These are phyloP conservation scores for Plasmodium ovale DNA, from an alignment of 169 alveolate species.

Conservation along the genomic window DNA sequence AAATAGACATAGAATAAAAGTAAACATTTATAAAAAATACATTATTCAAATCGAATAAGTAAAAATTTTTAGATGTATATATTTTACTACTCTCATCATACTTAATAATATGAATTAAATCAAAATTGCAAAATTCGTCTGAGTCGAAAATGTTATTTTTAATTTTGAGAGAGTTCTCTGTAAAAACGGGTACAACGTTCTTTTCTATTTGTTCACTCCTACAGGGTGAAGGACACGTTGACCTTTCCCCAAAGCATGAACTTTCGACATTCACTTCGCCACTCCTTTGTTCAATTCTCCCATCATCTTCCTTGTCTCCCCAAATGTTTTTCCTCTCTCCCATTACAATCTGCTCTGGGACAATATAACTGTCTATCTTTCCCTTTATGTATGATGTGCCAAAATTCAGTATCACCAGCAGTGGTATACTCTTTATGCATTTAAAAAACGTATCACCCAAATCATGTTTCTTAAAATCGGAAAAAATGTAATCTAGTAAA, in stretches of 20 bases:
- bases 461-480: slow-evolving; percentile 67
- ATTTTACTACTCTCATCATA: slow-evolving; percentile 29
- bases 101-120: slow-evolving; percentile 31
- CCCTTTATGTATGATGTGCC: slow-evolving; percentile 29
- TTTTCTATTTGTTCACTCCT: not conserved
- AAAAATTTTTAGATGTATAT: slow-evolving; percentile 56
- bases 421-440: slow-evolving; percentile 29
- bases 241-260: not conserved
- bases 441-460: slow-evolving; percentile 2
- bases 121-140: slow-evolving; percentile 56
- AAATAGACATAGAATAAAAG: slow-evolving; percentile 29
- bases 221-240: not conserved
- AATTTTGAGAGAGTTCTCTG: slow-evolving; percentile 20
- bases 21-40: slow-evolving; percentile 48
- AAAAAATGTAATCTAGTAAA: slow-evolving; percentile 62
- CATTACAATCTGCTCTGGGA: not conserved
- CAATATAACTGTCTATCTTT: slow-evolving; percentile 8
- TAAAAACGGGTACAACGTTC: not conserved
- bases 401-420: slow-evolving; percentile 36
- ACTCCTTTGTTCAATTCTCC: not conserved
- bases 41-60: slow-evolving; percentile 41
- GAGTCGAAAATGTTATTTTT: slow-evolving; percentile 30
- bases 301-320: not conserved
- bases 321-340: not conserved
- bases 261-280: not conserved